A percentile compares a stretch with the other conserved stretches of the same genome.
These are phyloP conservation scores for Cytospora leucostoma DNA, from an alignment of 2,329 filamentous ascomycete genomes.

Conservation along the genomic window DNA sequence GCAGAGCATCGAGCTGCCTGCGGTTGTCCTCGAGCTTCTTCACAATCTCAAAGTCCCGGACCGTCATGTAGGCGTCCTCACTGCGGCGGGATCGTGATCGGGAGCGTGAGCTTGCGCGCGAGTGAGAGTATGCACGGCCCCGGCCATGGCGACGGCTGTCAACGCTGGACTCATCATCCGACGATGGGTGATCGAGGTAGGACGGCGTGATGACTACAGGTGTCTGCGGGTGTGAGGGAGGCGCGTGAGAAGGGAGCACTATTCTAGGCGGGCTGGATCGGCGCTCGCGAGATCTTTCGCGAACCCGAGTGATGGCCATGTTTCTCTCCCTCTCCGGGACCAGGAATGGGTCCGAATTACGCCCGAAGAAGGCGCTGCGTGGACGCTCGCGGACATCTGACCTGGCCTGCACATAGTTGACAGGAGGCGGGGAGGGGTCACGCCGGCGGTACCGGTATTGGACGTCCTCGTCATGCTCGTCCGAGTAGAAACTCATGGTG, in stretches of 20 bases:
- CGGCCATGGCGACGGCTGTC: slow-evolving; percentile 38
- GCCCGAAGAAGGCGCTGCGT: slow-evolving; percentile 44
- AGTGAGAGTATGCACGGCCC: slow-evolving; percentile 40
- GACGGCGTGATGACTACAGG: slow-evolving; percentile 63
- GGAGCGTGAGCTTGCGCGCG: slow-evolving; percentile 29
- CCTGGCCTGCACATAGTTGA: slow-evolving; percentile 50
- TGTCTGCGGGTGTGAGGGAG: slow-evolving; percentile 35
- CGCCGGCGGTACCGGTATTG: slow-evolving; percentile 47
- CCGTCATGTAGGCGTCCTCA: slow-evolving; percentile 39
- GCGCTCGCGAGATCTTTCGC: slow-evolving; percentile 49
- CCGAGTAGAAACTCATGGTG: slow-evolving; percentile 45
- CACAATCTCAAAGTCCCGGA: slow-evolving; percentile 44
- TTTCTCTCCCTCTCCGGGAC: slow-evolving; percentile 46
- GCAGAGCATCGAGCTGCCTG: slow-evolving; percentile 26
- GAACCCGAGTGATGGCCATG: slow-evolving; percentile 45
- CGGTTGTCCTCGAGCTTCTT: slow-evolving; percentile 27
- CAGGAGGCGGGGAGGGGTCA: slow-evolving; percentile 42
- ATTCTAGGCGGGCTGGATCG: slow-evolving; percentile 44
- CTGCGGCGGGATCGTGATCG: no score
- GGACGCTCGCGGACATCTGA: slow-evolving; percentile 32
- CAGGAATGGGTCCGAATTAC: slow-evolving; percentile 44
- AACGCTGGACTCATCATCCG: slow-evolving; percentile 44
- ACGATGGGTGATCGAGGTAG: slow-evolving; percentile 42
- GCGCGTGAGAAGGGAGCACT: slow-evolving; percentile 34
- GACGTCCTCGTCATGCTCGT: slow-evolving; percentile 58